Evolutionary conservation across 805 yeast species (phyloP).

Genomic region (Wickerhamomyces rabaulensis): DNA sequence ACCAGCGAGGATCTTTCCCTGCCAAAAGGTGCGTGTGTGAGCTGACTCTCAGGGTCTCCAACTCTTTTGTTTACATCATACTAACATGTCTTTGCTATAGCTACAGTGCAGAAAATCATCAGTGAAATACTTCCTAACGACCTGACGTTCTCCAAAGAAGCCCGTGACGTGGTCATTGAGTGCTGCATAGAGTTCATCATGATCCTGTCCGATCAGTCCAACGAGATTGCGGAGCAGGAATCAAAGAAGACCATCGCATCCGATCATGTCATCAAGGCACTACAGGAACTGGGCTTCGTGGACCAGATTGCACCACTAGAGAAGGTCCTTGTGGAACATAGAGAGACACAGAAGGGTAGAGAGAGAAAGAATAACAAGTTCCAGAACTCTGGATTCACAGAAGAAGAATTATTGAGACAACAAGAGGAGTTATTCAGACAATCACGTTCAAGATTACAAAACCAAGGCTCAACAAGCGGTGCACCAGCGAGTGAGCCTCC

Average conservation of each 20-base stretch:
- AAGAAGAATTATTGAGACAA: conserved; percentile 85
- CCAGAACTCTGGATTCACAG: conserved; percentile 86
- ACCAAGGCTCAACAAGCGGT: conserved; percentile 13
- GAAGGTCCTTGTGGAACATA: conserved; percentile 78
- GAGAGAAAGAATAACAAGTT: conserved; percentile 90
- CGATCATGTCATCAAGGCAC: conserved; percentile 89
- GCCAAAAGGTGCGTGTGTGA: conserved; percentile 34
- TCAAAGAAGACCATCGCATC: conserved; percentile 94
- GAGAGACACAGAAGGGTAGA: conserved; percentile 80
- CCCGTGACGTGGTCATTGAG: conserved; percentile 91
- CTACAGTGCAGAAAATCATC: conserved; percentile 93
- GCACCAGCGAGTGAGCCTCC: not conserved
- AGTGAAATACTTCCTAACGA: conserved; percentile 88
- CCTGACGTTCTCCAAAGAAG: conserved; percentile 83
- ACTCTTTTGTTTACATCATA: not conserved
- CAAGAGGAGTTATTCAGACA: conserved; percentile 89
- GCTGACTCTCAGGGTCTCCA: not conserved
- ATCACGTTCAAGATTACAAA: conserved; percentile 59
- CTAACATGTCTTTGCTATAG: conserved; percentile 36
- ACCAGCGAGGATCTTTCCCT: conserved; percentile 33
- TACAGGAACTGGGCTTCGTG: conserved; percentile 79
- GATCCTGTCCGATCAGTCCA: conserved; percentile 89
- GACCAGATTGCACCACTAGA: conserved; percentile 81
- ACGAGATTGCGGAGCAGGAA: conserved; percentile 94
- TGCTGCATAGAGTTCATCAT: conserved; percentile 95